Base-by-base conservation (phyloP, 768 basidiomycete species). In the Hypsizygus marmoreus region DNA sequence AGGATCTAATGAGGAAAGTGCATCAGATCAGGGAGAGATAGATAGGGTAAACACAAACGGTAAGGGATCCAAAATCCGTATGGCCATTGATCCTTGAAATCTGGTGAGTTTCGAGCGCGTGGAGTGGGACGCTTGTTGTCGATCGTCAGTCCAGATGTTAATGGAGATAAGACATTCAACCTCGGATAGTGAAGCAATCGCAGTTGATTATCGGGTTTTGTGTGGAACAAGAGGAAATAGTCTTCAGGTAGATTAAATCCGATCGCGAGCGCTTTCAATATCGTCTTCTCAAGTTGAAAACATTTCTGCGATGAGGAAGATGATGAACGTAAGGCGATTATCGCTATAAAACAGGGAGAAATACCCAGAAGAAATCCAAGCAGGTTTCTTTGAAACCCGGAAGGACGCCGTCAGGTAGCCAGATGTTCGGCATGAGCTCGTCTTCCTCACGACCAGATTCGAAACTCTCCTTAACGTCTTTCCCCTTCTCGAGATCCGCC, bases 171-270 rank as follows among this genome's bases (percentile, higher is more conserved):
- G 45, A 22, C n/a, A 14, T 37, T 24, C 23, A n/a, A 70, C 61
- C 65, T 65, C 13, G 80, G 81, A 58, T 84, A 83, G 48, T 79
- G 80, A 19, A 80, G 62, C n/a, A 84, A 58, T 4, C 81, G 71
- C 11, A 83, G 65, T 40, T 82, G 79, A 54, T 82, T 80, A 47
- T 79, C 74, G 4, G 68, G 65, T 1, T 53, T 63, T 2, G 65
- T 63, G 49, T 82, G 80, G 33, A 61, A 68, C 16, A 59, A 24
- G 1, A 65, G 44, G 46, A 84, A 75, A 47, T 75, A 77, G 13
- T 74, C 72, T 13, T 74, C 67, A 0, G 75, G 65, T 4, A 73
- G 53, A 25, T 56, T 49, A 9, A 82, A 66, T 1, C 71, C 77
- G 3, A 80, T 39, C 0, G 80, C 75, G 3, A 84, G 65, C 0